These are phyloP conservation scores for Fusarium praegraminearum DNA, from an alignment of 2,329 filamentous ascomycete species.

Conservation along the genomic window DNA sequence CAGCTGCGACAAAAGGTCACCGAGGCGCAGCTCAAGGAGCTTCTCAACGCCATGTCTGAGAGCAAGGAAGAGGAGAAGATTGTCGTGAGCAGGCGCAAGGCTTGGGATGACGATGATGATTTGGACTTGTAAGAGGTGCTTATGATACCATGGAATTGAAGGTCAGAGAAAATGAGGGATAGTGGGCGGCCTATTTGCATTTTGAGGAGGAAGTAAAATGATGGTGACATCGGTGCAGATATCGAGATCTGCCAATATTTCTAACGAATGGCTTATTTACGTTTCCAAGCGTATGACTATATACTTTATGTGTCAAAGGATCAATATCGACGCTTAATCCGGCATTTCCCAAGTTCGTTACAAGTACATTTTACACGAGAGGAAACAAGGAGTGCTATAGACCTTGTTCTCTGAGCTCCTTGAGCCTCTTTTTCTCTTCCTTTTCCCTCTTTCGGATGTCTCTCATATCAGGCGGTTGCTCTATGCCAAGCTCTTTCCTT, in stretches of 20 bases:
- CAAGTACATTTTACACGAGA: conserved; percentile 19
- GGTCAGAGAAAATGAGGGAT: neutral
- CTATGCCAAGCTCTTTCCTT: conserved; percentile 80
- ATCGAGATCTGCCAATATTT: neutral
- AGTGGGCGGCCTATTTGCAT: conserved; percentile 14
- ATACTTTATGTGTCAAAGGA: neutral
- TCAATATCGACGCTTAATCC: conserved; percentile 16
- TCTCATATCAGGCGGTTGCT: conserved; percentile 88
- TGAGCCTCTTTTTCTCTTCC: conserved; percentile 75
- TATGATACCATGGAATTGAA: conserved; percentile 28
- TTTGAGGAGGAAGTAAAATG: conserved; percentile 20
- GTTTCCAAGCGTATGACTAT: neutral
- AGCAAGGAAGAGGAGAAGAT: conserved; percentile 85
- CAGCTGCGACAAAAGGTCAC: conserved; percentile 90
- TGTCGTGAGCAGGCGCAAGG: conserved; percentile 85
- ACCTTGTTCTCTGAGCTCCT: conserved; percentile 54
- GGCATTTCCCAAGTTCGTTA: neutral
- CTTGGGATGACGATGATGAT: conserved; percentile 86
- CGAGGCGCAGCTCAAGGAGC: conserved; percentile 92
- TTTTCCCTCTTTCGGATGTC: conserved; percentile 78
- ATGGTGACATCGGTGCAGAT: neutral
- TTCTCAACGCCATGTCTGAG: conserved; percentile 86
- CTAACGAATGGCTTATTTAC: neutral
- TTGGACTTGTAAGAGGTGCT: conserved; percentile 65
- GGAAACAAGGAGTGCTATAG: conserved; percentile 16